Base-by-base conservation (phyloP, 345 rosid species). In the Dipteronia sinensis region DNA sequence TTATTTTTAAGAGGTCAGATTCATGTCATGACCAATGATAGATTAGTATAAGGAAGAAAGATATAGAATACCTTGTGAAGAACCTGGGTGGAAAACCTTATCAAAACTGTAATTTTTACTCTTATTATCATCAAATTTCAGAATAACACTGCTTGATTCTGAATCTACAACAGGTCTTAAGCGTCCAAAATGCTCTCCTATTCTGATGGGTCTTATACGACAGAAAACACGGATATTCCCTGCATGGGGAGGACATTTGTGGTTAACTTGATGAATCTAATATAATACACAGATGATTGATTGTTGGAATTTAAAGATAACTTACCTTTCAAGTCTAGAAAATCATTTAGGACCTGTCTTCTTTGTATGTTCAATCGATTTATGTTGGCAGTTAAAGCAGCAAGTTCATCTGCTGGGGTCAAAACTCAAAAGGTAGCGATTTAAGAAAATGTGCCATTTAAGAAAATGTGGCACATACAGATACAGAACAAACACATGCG, bases 141-240 rank as follows among this genome's bases (percentile, higher is more conserved):
- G 78, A 64, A 88, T 59, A 5, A 91, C 86, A 68, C 79, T 80
- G 76, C 83, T 87, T 66, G 91, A 75, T 78, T 90, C 90, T 15
- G 81, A 82, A 77, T 88, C 83, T 66, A 84, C 79, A 7, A 86
- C 81, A 75, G 87, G 84, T 78, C 69, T 86, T 56, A 81, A 66
- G 71, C 23, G 13, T 51, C 84, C 78, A 16, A 81, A 61, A 76
- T 64, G 58, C 81, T 87, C 86, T 34, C 77, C 85, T 7, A 58
- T 38, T 38, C 76, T 68, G 62, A 85, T 42, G 6, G 97, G 95
- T 79, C 89, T 89, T 20, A 92, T 76, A 20, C 95, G 93, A 74
- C 97, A 92, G 77, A 90, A 92, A 27, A 92, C 97, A 44, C 97
- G 93, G 75, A 92, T 92, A 72, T 88, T 92, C 31, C 93, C 94